Evolutionary conservation across 2,329 filamentous ascomycete genomes (phyloP).

Genomic region (Epicoccum sorghinum): DNA sequence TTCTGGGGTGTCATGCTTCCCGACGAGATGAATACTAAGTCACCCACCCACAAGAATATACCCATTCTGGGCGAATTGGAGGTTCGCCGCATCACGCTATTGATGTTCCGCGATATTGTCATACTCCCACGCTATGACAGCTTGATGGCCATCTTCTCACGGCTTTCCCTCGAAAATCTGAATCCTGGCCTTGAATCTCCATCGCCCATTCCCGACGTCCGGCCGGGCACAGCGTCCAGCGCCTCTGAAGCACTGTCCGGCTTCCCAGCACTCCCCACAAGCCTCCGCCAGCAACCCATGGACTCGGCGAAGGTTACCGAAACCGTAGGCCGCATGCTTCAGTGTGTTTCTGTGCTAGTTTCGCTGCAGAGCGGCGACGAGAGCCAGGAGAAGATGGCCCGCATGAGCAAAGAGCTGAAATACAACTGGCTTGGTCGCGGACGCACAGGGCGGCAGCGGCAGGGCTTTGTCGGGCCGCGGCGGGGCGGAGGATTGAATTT

Average conservation of each 20-base stretch:
- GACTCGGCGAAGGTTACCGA: conserved; percentile 81
- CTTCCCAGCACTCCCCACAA: conserved; percentile 53
- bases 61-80: conserved; percentile 68
- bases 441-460: conserved; percentile 83
- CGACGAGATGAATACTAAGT: conserved; percentile 55
- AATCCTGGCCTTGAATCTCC: conserved; percentile 52
- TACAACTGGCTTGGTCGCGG: conserved; percentile 96
- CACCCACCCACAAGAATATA: conserved; percentile 50
- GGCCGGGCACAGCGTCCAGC: conserved; percentile 44
- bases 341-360: conserved; percentile 91
- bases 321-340: conserved; percentile 92
- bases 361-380: conserved; percentile 75
- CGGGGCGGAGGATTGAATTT: conserved; percentile 19
- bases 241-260: conserved; percentile 20
- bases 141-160: conserved; percentile 87
- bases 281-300: conserved; percentile 43
- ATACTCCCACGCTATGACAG: conserved; percentile 88
- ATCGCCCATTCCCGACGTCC: conserved; percentile 32
- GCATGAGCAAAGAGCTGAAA: conserved; percentile 85
- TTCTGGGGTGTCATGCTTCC: conserved; percentile 79
- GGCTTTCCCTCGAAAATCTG: conserved; percentile 80
- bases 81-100: conserved; percentile 84
- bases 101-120: conserved; percentile 85
- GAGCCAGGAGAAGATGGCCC: conserved; percentile 77
- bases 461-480: conserved; percentile 77